Evolutionary conservation across 2,329 filamentous ascomycete species (phyloP).

Genomic region (Alternaria sp.): DNA sequence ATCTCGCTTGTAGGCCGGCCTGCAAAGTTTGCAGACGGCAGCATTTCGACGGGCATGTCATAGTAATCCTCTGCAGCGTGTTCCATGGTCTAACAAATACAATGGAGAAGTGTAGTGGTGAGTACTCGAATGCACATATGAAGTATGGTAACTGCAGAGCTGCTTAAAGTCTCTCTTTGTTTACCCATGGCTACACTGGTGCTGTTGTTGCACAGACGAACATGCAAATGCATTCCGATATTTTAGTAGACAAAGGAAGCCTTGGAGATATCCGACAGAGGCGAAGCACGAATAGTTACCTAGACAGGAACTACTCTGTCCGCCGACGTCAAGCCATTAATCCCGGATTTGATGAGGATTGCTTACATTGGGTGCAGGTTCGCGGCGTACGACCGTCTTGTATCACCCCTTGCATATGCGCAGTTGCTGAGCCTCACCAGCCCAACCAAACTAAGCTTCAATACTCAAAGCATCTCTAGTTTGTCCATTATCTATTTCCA

Average conservation of each 20-base stretch:
- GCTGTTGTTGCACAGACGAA: conserved; percentile 9
- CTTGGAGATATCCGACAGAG: not conserved
- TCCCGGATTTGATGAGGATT: not conserved
- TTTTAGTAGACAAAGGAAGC: conserved; percentile 14
- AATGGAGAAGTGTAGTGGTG: no score
- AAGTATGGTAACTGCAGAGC: not conserved
- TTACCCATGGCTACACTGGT: conserved; percentile 4
- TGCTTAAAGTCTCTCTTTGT: conserved; percentile 11
- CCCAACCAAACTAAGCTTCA: conserved; percentile 1
- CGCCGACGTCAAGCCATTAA: not conserved
- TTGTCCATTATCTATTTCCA: not conserved
- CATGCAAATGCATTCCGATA: not conserved
- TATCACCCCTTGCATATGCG: conserved; percentile 13
- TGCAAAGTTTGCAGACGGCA: conserved; percentile 37
- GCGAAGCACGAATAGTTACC: conserved; percentile 6
- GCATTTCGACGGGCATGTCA: conserved; percentile 29
- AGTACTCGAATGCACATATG: not conserved
- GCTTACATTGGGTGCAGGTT: not conserved
- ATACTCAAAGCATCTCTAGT: not conserved
- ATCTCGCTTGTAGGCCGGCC: conserved; percentile 34
- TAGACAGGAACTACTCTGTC: not conserved
- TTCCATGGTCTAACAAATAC: conserved; percentile 12
- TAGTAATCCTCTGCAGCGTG: conserved; percentile 28
- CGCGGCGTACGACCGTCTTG: not conserved
- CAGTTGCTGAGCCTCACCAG: conserved; percentile 13